Conservation (phyloP, 495 filamentous ascomycete species). For the Antarctomyces pellizariae region DNA sequence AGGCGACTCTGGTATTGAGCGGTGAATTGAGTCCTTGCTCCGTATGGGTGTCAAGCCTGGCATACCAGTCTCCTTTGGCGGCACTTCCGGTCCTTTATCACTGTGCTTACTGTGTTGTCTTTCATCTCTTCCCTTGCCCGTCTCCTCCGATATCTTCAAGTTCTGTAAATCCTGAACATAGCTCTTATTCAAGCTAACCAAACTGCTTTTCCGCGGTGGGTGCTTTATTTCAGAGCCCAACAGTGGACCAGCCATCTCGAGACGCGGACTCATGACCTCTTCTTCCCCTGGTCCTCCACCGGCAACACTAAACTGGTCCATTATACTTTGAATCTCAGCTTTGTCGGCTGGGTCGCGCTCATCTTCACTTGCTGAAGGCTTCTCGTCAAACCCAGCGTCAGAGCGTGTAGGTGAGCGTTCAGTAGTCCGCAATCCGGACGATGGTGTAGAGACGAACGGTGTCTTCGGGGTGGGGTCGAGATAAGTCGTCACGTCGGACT, state of each 20-base stretch:
- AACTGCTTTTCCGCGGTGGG: constrained; percentile 63
- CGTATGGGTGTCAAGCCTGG: too few species aligned
- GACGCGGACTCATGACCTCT: constrained; percentile 60
- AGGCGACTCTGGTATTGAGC: constrained; percentile 16
- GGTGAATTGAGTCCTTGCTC: too few species aligned
- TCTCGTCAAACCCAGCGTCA: constrained; percentile 28
- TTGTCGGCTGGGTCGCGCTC: constrained; percentile 43
- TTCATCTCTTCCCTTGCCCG: constrained; percentile 15
- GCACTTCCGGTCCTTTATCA: constrained; percentile 25
- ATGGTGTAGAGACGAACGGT: constrained; percentile 25
- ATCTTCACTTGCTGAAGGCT: constrained; percentile 25
- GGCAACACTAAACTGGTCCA: constrained; percentile 61
- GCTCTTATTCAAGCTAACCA: constrained; percentile 38
- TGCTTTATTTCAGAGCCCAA: constrained; percentile 38
- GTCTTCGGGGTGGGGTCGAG: constrained; percentile 40
- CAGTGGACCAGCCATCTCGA: constrained; percentile 49
- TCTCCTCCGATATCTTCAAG: constrained; percentile 17
- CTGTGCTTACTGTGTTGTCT: too few species aligned
- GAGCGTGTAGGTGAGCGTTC: constrained; percentile 35
- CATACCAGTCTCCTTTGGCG: too few species aligned
- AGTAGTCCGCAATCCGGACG: constrained; percentile 19
- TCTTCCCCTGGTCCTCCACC: constrained; percentile 40
- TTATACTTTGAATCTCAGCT: constrained; percentile 85
- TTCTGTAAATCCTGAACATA: constrained; percentile 24
- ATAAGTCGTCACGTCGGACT: constrained; percentile 24